These are phyloP conservation scores for Neonectria ditissima DNA, from an alignment of 2,329 filamentous ascomycete genomes.

Conservation along the genomic window DNA sequence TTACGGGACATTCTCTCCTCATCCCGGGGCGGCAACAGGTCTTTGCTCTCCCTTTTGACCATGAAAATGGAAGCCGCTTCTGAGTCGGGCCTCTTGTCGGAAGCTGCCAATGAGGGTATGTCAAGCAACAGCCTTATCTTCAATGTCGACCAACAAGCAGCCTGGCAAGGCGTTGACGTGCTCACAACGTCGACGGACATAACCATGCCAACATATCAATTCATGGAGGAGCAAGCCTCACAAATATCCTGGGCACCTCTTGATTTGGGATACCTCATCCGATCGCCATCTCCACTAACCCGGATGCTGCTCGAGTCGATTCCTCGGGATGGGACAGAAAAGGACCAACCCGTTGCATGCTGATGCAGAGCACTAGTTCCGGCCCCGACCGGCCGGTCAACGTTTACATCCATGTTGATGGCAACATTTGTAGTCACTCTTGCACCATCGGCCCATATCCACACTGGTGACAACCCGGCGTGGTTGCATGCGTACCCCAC, in stretches of 20 bases:
- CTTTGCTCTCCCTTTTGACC: slow-evolving; percentile 52
- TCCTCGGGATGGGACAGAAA: slow-evolving; percentile 35
- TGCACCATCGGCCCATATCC: slow-evolving; percentile 36
- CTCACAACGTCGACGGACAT: slow-evolving; percentile 34
- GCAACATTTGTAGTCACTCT: slow-evolving; percentile 28
- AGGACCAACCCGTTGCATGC: slow-evolving; percentile 26
- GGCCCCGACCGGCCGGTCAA: slow-evolving; percentile 8
- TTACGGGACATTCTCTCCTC: slow-evolving; percentile 55
- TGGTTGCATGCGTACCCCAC: slow-evolving; percentile 25
- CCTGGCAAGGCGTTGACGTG: slow-evolving; percentile 34
- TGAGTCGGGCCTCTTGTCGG: slow-evolving; percentile 31
- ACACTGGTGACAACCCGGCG: not conserved
- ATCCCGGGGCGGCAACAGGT: slow-evolving; percentile 57
- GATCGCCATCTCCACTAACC: slow-evolving; percentile 43
- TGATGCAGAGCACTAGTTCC: slow-evolving; percentile 9
- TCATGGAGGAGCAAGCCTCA: slow-evolving; percentile 43
- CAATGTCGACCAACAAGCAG: slow-evolving; percentile 26
- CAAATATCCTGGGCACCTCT: slow-evolving; percentile 44
- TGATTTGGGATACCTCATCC: slow-evolving; percentile 42
- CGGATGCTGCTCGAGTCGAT: slow-evolving; percentile 44
- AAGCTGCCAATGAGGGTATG: slow-evolving; percentile 20
- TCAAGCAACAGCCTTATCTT: slow-evolving; percentile 16
- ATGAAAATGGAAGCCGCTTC: slow-evolving; percentile 43
- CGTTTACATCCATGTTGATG: slow-evolving; percentile 26
- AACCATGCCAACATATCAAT: slow-evolving; percentile 42